phyloP scores from a whole-genome alignment of 352 stramenopile species.

The Phytophthora palmivora region DNA sequence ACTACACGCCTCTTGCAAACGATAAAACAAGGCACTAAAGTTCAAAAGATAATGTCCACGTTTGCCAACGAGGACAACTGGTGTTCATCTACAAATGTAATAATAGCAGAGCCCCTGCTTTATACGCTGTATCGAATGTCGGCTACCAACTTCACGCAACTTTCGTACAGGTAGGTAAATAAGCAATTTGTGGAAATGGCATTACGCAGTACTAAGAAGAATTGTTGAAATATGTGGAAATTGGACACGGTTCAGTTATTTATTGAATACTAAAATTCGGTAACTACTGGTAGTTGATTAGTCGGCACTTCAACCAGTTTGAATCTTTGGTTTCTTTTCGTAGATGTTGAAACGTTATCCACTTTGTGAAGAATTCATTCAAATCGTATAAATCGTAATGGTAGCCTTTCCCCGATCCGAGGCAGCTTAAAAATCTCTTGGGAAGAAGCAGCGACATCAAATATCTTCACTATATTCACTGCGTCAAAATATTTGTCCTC shows the following conservation, averaged over 20 bases:
- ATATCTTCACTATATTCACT: too few relatives aligned
- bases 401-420: too few relatives aligned
- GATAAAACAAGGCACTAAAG: slow-evolving; percentile 1
- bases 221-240: too few relatives aligned
- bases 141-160: slow-evolving; percentile 8
- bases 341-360: slow-evolving; percentile 11
- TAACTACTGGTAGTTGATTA: neutral
- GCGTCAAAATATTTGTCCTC: too few relatives aligned
- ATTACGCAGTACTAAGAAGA: slow-evolving; percentile 1
- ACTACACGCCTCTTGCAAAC: neutral
- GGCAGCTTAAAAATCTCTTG: too few relatives aligned
- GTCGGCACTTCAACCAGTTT: slow-evolving; percentile 2
- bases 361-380: slow-evolving; percentile 18
- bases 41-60: slow-evolving; percentile 18
- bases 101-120: slow-evolving; percentile 3
- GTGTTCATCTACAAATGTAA: slow-evolving; percentile 18
- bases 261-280: neutral
- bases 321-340: neutral
- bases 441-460: too few relatives aligned
- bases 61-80: slow-evolving; percentile 13
- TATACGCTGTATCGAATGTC: too few relatives aligned
- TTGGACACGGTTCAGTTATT: slow-evolving; percentile 7
- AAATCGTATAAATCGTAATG: too few relatives aligned
- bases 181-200: neutral
- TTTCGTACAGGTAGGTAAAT: slow-evolving; percentile 2